Percentiles rank a stretch among this genome's conserved stretches.
phyloP scores from a whole-genome alignment of 2,329 filamentous ascomycete genomes.

The Hirsutella rhossiliensis region DNA sequence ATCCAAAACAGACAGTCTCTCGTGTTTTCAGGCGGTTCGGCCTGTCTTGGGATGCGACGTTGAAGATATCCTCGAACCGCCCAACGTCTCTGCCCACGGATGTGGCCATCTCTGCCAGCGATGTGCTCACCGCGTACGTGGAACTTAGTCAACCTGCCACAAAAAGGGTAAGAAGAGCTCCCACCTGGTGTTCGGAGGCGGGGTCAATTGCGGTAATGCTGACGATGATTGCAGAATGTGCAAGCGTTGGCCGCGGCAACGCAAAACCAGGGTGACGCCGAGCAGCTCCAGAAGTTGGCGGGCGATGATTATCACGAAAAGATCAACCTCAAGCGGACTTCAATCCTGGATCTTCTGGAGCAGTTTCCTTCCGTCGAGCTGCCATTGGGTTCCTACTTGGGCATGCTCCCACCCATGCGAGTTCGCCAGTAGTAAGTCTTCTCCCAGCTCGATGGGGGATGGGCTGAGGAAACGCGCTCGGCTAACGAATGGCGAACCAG shows the following conservation, averaged over 20 bases:
- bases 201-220: not conserved
- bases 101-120: constrained; percentile 45
- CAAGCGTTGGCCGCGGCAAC: constrained; percentile 34
- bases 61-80: constrained; percentile 44
- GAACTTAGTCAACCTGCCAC: constrained; percentile 64
- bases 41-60: constrained; percentile 55
- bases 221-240: constrained; percentile 15
- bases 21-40: constrained; percentile 54
- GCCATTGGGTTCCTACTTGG: constrained; percentile 54
- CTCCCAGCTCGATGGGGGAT: not conserved
- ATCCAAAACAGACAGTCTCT: constrained; percentile 48
- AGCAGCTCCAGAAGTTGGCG: constrained; percentile 33
- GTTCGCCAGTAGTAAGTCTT: constrained; percentile 53
- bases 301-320: constrained; percentile 34
- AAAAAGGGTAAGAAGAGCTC: constrained; percentile 36
- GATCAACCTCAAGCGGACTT: constrained; percentile 44
- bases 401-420: constrained; percentile 65
- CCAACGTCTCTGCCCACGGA: constrained; percentile 42
- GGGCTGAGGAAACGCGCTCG: not conserved
- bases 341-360: constrained; percentile 59
- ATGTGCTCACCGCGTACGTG: constrained; percentile 57
- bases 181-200: not conserved
- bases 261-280: constrained; percentile 28
- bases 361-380: constrained; percentile 46
- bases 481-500: constrained; percentile 10